Evolutionary conservation across 345 rosid genomes (phyloP), one percentile per base, ranked within the genome.

Genomic region (Gossypium australe): DNA sequence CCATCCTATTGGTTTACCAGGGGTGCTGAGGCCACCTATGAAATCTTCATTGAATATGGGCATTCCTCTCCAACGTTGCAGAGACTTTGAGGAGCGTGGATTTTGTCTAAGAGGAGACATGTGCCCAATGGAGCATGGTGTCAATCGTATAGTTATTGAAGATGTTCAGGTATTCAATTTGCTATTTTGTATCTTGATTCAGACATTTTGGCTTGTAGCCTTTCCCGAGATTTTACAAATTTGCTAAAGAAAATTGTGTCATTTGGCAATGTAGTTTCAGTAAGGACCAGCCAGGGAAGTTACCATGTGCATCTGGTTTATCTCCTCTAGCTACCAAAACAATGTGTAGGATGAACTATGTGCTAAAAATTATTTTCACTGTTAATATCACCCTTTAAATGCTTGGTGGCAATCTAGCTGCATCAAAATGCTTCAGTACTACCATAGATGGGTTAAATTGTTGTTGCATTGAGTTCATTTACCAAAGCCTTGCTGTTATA

Each of bases 91-190:
- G 83, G 99, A 95, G 79, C 98, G 96, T 72, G 99, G 99, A 60
- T 95, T 90, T 86, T 95, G 99, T 86, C 85, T 95, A 51, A 88
- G 97, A 89, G 98, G 99, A 57, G 99, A 93, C 82, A 93, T 95
- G 91, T 95, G 98, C 83, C 99, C 97, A 9, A 91, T 95, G 99
- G 99, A 95, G 93, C 99, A 95, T 88, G 99, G 99, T 75, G 86
- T 95, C 71, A 95, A 95, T 86, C 97, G 91, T 48, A 95, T 95
- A 78, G 99, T 93, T 75, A 89, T 95, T 80, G 98, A 95, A 70
- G 98, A 95, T 82, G 98, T 95, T 75, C 99, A 93, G 97, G 99
- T 95, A 81, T 79, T 77, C 59, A 65, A 11, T 51, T 13, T 68
- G 17, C 45, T 44, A 53, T 11, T 3, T 7, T 60, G 11, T 71